phyloP scores from a whole-genome alignment of 352 stramenopile genomes.

The Phytophthora pini region DNA sequence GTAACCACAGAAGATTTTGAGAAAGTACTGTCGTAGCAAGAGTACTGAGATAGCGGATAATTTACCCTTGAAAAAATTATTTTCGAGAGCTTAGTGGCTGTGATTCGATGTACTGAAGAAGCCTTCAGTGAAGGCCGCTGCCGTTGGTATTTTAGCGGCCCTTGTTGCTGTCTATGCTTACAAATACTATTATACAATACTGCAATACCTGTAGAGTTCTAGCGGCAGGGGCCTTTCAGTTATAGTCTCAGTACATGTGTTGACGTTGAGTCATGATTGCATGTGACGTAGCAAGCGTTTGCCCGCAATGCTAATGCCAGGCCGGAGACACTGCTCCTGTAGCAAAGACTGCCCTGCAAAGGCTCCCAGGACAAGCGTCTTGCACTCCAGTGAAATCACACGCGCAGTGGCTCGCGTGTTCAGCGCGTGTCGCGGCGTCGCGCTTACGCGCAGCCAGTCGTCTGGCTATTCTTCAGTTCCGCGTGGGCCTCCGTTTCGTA shows the following conservation, averaged over 20 bases:
- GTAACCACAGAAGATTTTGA: constrained; percentile 1
- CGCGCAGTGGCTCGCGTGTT: constrained; percentile 6
- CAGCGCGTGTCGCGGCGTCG: constrained; percentile 9
- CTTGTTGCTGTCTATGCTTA: no score
- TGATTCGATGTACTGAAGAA: no score
- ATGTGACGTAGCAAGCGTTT: constrained; percentile 3
- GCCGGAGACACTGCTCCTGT: background rate
- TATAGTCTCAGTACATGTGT: background rate
- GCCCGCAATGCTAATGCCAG: constrained; percentile 9
- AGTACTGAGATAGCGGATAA: no score
- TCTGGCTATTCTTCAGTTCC: constrained; percentile 18
- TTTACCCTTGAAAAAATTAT: no score
- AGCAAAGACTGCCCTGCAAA: background rate
- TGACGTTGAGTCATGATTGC: background rate
- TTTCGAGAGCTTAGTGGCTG: no score
- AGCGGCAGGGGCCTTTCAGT: no score
- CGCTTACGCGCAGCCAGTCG: constrained; percentile 7
- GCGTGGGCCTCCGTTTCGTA: constrained; percentile 13
- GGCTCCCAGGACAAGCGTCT: background rate
- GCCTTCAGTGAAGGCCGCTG: no score
- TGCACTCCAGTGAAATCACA: constrained; percentile 5
- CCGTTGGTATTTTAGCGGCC: no score
- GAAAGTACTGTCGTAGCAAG: no score
- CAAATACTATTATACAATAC: no score
- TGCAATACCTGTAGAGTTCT: no score